A percentile compares a stretch with the other conserved stretches of the same genome.
These are phyloP conservation scores for Heimioporus sp. DNA, from an alignment of 768 basidiomycete species.

Conservation along the genomic window DNA sequence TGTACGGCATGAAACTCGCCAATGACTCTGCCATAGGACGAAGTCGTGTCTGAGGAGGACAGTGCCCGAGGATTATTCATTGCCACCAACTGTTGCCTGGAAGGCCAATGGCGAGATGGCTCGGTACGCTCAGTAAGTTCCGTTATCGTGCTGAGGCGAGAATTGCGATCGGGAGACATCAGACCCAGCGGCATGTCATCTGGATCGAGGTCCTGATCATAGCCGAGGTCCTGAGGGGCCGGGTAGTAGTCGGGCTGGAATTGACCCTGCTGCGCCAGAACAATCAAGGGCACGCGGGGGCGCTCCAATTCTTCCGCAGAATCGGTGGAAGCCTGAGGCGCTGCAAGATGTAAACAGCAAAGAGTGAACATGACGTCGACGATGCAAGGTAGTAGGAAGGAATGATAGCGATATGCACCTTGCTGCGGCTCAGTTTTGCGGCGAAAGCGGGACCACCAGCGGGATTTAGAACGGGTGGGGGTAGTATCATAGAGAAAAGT, in stretches of 20 bases:
- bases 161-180: slow-evolving; percentile 27
- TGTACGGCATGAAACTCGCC: slow-evolving; percentile 38
- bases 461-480: slow-evolving; percentile 29
- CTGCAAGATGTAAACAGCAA: slow-evolving; percentile 18
- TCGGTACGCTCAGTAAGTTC: slow-evolving; percentile 69
- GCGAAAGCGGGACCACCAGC: slow-evolving; percentile 36
- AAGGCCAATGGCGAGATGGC: slow-evolving; percentile 47
- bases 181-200: slow-evolving; percentile 35
- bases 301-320: slow-evolving; percentile 33
- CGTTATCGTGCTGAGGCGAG: slow-evolving; percentile 60
- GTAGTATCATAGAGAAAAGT: slow-evolving; percentile 30
- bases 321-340: slow-evolving; percentile 15
- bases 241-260: slow-evolving; percentile 30
- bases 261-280: slow-evolving; percentile 55
- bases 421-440: slow-evolving; percentile 42
- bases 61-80: slow-evolving; percentile 41
- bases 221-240: slow-evolving; percentile 20
- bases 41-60: slow-evolving; percentile 36
- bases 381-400: slow-evolving; percentile 19
- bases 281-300: slow-evolving; percentile 57
- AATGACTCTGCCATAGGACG: slow-evolving; percentile 64
- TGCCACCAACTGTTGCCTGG: slow-evolving; percentile 37
- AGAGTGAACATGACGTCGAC: slow-evolving; percentile 20
- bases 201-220: slow-evolving; percentile 22
- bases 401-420: slow-evolving; percentile 51